These are phyloP conservation scores for Syzygium aqueum DNA, from an alignment of 345 rosid species.

Conservation along the genomic window DNA sequence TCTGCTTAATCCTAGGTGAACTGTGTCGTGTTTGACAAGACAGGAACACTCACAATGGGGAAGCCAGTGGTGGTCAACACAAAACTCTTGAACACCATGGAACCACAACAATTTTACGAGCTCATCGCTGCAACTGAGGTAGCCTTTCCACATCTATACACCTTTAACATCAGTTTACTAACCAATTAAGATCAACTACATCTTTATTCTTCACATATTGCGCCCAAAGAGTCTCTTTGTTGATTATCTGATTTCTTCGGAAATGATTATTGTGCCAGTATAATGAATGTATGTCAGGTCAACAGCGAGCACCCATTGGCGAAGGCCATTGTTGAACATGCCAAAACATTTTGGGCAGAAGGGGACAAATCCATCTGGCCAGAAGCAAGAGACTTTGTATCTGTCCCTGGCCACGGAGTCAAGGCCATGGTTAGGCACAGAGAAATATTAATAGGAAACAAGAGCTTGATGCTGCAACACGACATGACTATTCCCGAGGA, in stretches of 20 bases:
- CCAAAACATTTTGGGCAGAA: slow-evolving; percentile 53
- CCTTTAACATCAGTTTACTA: not conserved
- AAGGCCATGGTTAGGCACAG: slow-evolving; percentile 43
- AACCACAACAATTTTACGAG: slow-evolving; percentile 57
- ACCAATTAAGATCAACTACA: not conserved
- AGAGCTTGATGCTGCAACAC: slow-evolving; percentile 40
- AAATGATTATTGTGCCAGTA: not conserved
- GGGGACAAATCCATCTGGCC: slow-evolving; percentile 73
- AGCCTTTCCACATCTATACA: not conserved
- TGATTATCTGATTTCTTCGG: not conserved
- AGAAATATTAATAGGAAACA: slow-evolving; percentile 71
- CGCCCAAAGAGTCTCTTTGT: not conserved
- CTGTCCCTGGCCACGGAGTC: slow-evolving; percentile 75
- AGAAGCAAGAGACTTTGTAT: slow-evolving; percentile 55
- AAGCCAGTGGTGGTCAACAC: slow-evolving; percentile 70
- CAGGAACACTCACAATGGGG: slow-evolving; percentile 85
- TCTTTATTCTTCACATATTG: not conserved
- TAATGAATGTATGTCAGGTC: slow-evolving; percentile 18
- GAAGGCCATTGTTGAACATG: slow-evolving; percentile 72
- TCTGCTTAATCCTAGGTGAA: slow-evolving; percentile 32
- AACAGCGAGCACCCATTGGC: slow-evolving; percentile 88
- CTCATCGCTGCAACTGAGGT: slow-evolving; percentile 81
- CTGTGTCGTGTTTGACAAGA: slow-evolving; percentile 88
- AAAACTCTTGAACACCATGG: slow-evolving; percentile 49
- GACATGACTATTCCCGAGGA: slow-evolving; percentile 35